These are phyloP conservation scores for Discostella stelligera DNA, from an alignment of 352 stramenopile genomes.

Conservation along the genomic window DNA sequence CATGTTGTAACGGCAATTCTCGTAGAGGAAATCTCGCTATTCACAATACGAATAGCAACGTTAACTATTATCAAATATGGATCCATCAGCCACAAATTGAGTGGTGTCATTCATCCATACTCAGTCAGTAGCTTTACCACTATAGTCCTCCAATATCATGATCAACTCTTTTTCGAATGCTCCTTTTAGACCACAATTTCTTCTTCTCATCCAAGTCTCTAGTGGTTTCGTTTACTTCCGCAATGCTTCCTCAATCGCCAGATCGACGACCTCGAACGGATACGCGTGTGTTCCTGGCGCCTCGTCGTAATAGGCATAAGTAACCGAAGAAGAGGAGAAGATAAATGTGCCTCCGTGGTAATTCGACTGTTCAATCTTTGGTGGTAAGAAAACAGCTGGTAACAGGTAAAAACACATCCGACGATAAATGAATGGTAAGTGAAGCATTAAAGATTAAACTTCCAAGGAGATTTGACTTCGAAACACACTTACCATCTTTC, in stretches of 20 bases:
- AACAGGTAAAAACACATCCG: neutral
- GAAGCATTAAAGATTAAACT: neutral
- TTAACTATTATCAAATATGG: neutral
- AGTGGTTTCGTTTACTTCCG: slow-evolving; percentile 1
- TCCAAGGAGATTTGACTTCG: neutral
- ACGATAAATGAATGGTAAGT: neutral
- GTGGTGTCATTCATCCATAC: slow-evolving; percentile 27
- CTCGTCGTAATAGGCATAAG: slow-evolving; percentile 76
- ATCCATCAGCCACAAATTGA: neutral
- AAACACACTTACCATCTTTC: slow-evolving; percentile 54
- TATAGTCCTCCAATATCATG: neutral
- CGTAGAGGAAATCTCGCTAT: neutral
- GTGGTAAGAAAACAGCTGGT: slow-evolving; percentile 65
- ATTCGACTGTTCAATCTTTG: slow-evolving; percentile 71
- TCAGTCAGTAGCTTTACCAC: neutral
- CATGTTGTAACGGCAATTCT: no score
- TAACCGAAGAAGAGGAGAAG: slow-evolving; percentile 55
- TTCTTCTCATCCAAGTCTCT: neutral
- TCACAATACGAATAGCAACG: neutral
- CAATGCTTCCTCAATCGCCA: slow-evolving; percentile 47
- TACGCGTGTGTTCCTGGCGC: slow-evolving; percentile 61
- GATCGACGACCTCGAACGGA: slow-evolving; percentile 44
- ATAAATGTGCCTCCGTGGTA: slow-evolving; percentile 77
- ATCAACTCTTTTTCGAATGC: neutral
- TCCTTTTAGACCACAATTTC: neutral